Percentiles rank a stretch among this genome's conserved stretches.
Conservation (phyloP, 257 asterid species). For the Solanum okadae region DNA sequence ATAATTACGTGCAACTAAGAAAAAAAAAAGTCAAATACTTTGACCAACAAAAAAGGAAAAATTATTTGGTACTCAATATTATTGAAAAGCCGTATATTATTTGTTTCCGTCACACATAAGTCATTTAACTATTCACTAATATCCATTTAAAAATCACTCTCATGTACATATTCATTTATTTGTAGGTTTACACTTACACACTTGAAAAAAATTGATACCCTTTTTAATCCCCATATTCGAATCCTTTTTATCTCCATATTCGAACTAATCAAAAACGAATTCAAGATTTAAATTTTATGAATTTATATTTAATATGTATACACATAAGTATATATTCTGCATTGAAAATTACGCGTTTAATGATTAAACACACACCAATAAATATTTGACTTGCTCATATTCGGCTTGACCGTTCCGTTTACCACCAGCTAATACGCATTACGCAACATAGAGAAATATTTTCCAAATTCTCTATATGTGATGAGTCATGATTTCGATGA, state of each 20-base stretch:
- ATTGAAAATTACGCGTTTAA: no score
- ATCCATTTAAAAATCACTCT: not conserved
- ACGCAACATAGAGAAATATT: not conserved
- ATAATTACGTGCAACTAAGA: not conserved
- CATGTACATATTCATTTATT: no score
- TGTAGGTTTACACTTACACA: no score
- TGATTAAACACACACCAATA: no score
- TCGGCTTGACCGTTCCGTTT: rapidly evolving
- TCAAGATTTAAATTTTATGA: no score
- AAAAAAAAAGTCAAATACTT: not conserved
- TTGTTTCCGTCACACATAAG: not conserved
- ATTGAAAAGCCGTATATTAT: not conserved
- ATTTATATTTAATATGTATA: no score
- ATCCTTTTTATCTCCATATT: not conserved
- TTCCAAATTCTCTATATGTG: not conserved
- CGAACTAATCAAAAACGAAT: no score
- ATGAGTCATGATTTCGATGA: not conserved
- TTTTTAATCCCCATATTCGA: not conserved
- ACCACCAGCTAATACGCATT: no score
- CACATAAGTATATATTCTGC: not conserved
- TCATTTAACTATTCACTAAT: not conserved
- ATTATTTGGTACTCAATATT: not conserved
- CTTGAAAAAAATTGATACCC: not conserved
- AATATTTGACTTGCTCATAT: no score
- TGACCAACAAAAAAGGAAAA: not conserved